A percentile compares a stretch with the other conserved stretches of the same genome.
Conservation (phyloP, 1,284 basidiomycete species). For the Pterula multifida region DNA sequence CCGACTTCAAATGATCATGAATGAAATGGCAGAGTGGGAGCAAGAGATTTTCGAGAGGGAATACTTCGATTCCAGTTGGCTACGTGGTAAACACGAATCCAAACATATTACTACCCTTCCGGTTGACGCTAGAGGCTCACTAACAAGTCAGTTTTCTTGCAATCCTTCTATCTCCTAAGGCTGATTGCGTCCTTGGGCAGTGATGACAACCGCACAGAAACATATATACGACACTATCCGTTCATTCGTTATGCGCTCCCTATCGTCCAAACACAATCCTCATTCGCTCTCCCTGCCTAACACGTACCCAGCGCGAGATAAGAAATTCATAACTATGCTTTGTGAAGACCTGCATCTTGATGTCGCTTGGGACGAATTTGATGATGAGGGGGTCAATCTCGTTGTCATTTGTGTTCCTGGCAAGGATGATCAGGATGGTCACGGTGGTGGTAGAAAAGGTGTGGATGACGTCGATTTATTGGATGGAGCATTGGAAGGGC, state of each 20-base stretch:
- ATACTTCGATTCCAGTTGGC: conserved; percentile 81
- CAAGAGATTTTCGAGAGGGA: conserved; percentile 76
- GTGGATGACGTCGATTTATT: conserved; percentile 11
- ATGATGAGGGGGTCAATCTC: conserved; percentile 70
- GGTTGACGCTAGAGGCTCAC: background rate
- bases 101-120: too few species aligned
- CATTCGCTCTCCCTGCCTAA: conserved; percentile 60
- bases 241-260: conserved; percentile 51
- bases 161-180: conserved; percentile 17
- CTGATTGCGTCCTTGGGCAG: conserved; percentile 22
- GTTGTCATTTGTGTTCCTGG: conserved; percentile 53
- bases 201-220: conserved; percentile 62
- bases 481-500: background rate
- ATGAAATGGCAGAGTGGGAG: conserved; percentile 85
- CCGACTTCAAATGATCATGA: conserved; percentile 77
- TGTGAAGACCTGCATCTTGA: conserved; percentile 66
- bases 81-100: too few species aligned
- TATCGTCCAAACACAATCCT: conserved; percentile 21
- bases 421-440: conserved; percentile 22
- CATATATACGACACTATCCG: conserved; percentile 69
- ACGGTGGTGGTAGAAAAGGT: background rate
- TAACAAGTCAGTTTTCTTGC: conserved; percentile 38
- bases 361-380: conserved; percentile 83
- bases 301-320: conserved; percentile 65
- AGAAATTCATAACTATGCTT: conserved; percentile 65